Base-by-base conservation (phyloP, 2,329 filamentous ascomycete species). In the Hypoxylon sp. region DNA sequence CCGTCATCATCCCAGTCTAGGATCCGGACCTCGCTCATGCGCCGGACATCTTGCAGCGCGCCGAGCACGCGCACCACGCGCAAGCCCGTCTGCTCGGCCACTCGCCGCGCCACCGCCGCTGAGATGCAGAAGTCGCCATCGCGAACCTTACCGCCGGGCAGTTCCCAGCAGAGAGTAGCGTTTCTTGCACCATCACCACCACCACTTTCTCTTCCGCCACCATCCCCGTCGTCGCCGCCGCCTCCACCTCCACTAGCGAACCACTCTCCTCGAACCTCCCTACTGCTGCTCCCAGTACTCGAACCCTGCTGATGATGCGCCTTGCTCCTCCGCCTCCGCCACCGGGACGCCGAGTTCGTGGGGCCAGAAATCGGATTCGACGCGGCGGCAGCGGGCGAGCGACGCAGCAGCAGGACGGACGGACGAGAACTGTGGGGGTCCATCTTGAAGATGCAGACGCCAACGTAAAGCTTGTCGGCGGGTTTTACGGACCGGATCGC, bases 41-140 rank as follows among this genome's bases (percentile, higher is more conserved):
- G 63, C 7, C 67, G 53, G 24, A 70, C 56, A 15, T 70, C 68
- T 19, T 67, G 56, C 47, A 75, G 51, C 65, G 70, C 69, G 13
- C 67, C 69, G 19, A 71, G 58, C 22, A 75, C 65, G 37, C 70
- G 68, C 3, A 61, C 63, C 3, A 75, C 71, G 10, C 54, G 51
- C 13, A 75, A 46, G 17, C 72, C 71, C 6, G 72, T 71, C 64
- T 68, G 64, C 30, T 71, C 63, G 19, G 46, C 57, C 47, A 75
- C 73, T 6, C 64, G 64, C 30, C 72, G 60, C 28, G 71, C 72
- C 11, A 73, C 47, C 1, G 73, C 72, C n/a, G 69, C 66, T 46
- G 73, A 72, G 56, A 75, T 72, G 58, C 69, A 72, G 59, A 71
- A 73, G 52, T 75, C 73, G 19, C 56, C 62, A 10, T 70, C 68